Base-by-base conservation (phyloP, 768 basidiomycete species). In the Suillus cothurnatus region DNA sequence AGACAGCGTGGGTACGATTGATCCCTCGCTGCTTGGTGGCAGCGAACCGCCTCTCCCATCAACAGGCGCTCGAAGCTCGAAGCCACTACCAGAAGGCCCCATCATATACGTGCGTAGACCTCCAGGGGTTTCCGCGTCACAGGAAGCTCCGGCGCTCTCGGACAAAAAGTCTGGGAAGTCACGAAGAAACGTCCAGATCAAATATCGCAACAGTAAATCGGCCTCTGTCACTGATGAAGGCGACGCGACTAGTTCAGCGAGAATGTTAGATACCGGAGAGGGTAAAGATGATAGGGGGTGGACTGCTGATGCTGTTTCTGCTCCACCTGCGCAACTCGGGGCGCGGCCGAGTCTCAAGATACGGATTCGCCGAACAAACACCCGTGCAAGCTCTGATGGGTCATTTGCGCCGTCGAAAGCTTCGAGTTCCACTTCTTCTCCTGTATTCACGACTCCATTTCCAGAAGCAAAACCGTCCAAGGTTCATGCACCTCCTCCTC, bases 71-170 rank as follows among this genome's bases (percentile, higher is more conserved):
- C 47, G n/a, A 4, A 69, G 66, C 45, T 53, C 62, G 8, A 68
- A 69, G 4, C 49, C 67, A 6, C 68, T 63, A 17, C 36, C 74
- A 19, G 67, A 74, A 2, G 69, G 71, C 21, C 75, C 76, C 6
- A 63, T 76, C 41, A 67, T 76, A 26, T 76, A 76, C 45, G 53
- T 76, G n/a, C 76, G 75, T 52, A 70, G 75, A 55, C 74, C 74
- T 3, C 64, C 69, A 2, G 69, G 76, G 50, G 59, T 69, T 3
- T 72, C 70, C 12, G 47, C 58, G 17, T 53, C 26, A 26, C 62
- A 58, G 52, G 52, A 53, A n/a, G 26, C 72, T 1, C 73, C 76
- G 38, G 12, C 67, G 45, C 36, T 66, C 15, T 59, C 70, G 0
- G 68, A 71, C 39, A 57, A 32, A 26, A 7, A 8, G 3, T 21